These are phyloP conservation scores for Lyophyllum shimeji DNA, from an alignment of 768 basidiomycete genomes.

Conservation along the genomic window DNA sequence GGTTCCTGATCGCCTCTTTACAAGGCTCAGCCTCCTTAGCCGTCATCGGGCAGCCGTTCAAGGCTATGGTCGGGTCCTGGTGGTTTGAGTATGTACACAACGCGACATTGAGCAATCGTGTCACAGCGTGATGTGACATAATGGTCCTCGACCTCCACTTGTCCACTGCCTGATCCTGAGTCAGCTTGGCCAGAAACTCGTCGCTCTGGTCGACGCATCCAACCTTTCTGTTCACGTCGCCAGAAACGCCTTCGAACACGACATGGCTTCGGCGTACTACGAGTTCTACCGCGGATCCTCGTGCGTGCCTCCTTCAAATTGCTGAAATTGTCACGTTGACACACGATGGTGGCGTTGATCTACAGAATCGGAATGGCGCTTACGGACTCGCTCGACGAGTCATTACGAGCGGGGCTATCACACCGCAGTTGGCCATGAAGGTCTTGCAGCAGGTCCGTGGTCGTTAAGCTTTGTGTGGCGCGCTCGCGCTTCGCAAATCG, in stretches of 20 bases:
- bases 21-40: too few relatives aligned
- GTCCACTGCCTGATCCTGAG: slow-evolving; percentile 1
- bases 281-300: slow-evolving; percentile 92
- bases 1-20: too few relatives aligned
- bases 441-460: slow-evolving; percentile 87
- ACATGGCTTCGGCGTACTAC: slow-evolving; percentile 84
- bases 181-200: slow-evolving; percentile 11
- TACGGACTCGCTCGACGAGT: slow-evolving; percentile 98
- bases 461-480: background rate
- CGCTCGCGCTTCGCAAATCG: background rate
- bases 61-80: background rate
- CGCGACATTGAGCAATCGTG: background rate
- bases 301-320: slow-evolving; percentile 37
- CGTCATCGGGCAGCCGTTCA: too few relatives aligned
- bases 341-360: background rate
- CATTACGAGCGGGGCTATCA: slow-evolving; percentile 94
- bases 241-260: background rate
- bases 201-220: slow-evolving; percentile 10
- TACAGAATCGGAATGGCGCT: slow-evolving; percentile 93
- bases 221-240: background rate
- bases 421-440: slow-evolving; percentile 98
- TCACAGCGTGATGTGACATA: slow-evolving; percentile 11
- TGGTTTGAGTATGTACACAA: background rate
- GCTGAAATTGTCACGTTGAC: background rate
- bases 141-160: background rate